Evolutionary conservation across 371 early-diverging fungal genomes (phyloP).

Genomic region (Actinomucor elegans): DNA sequence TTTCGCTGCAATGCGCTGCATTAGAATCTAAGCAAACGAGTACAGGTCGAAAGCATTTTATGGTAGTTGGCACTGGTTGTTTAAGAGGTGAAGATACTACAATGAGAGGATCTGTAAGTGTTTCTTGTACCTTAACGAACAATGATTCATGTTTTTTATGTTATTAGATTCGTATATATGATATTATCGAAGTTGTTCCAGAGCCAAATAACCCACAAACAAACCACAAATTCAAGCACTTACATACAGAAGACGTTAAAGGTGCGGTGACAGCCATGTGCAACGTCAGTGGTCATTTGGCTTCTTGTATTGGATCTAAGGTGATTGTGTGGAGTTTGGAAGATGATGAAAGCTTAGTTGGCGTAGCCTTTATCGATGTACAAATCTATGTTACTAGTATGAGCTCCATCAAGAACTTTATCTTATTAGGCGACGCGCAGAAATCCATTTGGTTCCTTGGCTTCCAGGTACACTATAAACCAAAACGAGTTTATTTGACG

Average conservation of each 20-base stretch:
- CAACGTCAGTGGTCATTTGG: slow-evolving; percentile 84
- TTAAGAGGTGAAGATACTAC: slow-evolving; percentile 93
- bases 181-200: slow-evolving; percentile 97
- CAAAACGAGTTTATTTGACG: too few relatives aligned
- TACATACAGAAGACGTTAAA: slow-evolving; percentile 87
- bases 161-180: slow-evolving; percentile 83
- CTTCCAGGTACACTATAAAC: slow-evolving; percentile 84
- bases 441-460: slow-evolving; percentile 94
- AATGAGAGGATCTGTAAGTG: slow-evolving; percentile 81
- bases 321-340: slow-evolving; percentile 90
- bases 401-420: slow-evolving; percentile 84
- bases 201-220: slow-evolving; percentile 94
- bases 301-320: slow-evolving; percentile 91
- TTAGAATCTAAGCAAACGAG: slow-evolving; percentile 89
- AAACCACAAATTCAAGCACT: slow-evolving; percentile 88
- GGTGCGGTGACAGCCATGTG: slow-evolving; percentile 94
- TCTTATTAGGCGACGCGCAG: slow-evolving; percentile 91
- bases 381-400: slow-evolving; percentile 89
- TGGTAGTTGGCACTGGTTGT: slow-evolving; percentile 91
- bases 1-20: slow-evolving; percentile 75
- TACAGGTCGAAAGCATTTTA: slow-evolving; percentile 82
- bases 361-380: slow-evolving; percentile 97
- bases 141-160: too few relatives aligned
- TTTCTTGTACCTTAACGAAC: too few relatives aligned
- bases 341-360: slow-evolving; percentile 84